Evolutionary conservation across 2,329 filamentous ascomycete genomes (phyloP).

Genomic region (Onygenales sp.): DNA sequence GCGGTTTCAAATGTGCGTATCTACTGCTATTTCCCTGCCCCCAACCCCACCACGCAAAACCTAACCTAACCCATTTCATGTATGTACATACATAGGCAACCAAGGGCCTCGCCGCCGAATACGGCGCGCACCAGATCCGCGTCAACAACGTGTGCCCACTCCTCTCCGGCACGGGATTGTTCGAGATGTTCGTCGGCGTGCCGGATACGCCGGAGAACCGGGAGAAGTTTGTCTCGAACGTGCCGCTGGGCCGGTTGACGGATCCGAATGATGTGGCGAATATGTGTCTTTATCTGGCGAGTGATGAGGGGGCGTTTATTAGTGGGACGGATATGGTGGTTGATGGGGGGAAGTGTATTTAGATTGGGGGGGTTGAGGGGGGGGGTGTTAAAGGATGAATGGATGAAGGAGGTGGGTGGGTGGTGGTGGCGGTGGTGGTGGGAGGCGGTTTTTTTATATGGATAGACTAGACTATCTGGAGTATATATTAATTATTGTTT

Average conservation of each 20-base stretch:
- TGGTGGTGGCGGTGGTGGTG: neutral
- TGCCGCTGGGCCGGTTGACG: conserved; percentile 35
- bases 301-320: conserved; percentile 62
- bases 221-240: conserved; percentile 34
- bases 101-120: conserved; percentile 63
- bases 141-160: conserved; percentile 65
- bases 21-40: neutral
- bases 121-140: conserved; percentile 60
- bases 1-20: conserved; percentile 34
- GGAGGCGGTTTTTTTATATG: no score
- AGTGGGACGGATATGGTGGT: conserved; percentile 63
- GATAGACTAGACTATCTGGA: no score
- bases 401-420: neutral
- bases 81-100: conserved; percentile 37
- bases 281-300: conserved; percentile 59
- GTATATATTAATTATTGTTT: no score
- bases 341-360: conserved; percentile 44
- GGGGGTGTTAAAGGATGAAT: neutral
- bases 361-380: neutral
- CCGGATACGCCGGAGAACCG: conserved; percentile 37
- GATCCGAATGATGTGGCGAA: conserved; percentile 56
- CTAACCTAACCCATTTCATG: neutral
- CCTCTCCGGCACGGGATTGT: conserved; percentile 56
- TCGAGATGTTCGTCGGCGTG: conserved; percentile 35
- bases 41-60: neutral